Evolutionary conservation across 2,329 filamentous ascomycete genomes (phyloP), one percentile per base, ranked within the genome.

Genomic region (Aspergillus floridensis): DNA sequence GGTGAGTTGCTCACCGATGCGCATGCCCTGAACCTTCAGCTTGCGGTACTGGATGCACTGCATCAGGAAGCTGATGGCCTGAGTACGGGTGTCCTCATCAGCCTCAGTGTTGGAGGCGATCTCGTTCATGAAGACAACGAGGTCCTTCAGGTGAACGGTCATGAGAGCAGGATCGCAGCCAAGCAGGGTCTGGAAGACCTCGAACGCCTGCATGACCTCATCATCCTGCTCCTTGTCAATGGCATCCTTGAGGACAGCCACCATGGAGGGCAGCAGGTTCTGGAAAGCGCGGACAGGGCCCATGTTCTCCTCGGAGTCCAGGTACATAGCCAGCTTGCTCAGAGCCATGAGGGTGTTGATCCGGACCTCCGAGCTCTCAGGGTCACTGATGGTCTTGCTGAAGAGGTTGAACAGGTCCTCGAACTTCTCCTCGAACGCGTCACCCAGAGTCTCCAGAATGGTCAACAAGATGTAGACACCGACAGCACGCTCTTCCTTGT

Each of bases 101-200:
- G 91, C 83, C 44, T 89, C 82, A 49, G 84, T 89, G 77, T 96
- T 91, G 68, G 85, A 84, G 50, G 90, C 86, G 57, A 99, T 83
- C 60, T 95, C 88, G 70, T 96, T 89, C 91, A 98, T 98, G 82
- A 98, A 96, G 67, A 90, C 86, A 61, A 97, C 84, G 8, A 99
- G 84, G 70, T 97, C 92, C 73, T 89, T 91, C 72, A 99, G 91
- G 79, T 97, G 93, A 57, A 86, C 83, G 65, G 88, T 90, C 55
- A 98, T 81, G 53, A 98, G 85, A 50, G 91, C 86, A 31, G 91
- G 89, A 74, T 97, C 93, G 75, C 92, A 96, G 64, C 90, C 90
- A 56, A 99, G 85, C 70, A 97, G 88, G 53, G 91, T 95, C 81
- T 98, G 95, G 85, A 98, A 96, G 66, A 96, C 92, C 74, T 98